phyloP scores from a whole-genome alignment of 2,329 filamentous ascomycete genomes.

The Magnaporthiopsis incrustans region DNA sequence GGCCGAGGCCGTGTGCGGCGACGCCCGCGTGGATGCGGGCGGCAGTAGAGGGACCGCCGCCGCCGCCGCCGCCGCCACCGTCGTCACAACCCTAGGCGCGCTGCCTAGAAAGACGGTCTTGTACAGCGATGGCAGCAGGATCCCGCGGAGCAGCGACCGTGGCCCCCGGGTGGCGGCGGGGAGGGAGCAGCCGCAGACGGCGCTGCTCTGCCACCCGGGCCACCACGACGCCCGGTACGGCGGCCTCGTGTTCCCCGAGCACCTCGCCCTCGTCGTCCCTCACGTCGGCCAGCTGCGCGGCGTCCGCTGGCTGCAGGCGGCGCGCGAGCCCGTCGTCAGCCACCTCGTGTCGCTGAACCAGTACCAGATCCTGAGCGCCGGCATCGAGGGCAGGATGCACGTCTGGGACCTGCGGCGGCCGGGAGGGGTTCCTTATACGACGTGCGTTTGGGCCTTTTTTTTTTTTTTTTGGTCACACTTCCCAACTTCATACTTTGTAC shows the following conservation, averaged over 20 bases:
- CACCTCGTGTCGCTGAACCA: slow-evolving; percentile 41
- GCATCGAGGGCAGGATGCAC: slow-evolving; percentile 39
- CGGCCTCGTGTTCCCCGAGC: background rate
- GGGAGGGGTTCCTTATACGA: background rate
- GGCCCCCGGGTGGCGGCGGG: no score
- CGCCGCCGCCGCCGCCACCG: background rate
- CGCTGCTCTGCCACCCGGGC: slow-evolving; percentile 4
- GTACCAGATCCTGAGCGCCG: slow-evolving; percentile 45
- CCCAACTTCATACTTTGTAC: no score
- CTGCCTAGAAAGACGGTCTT: background rate
- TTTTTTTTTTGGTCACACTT: no score
- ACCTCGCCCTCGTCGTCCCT: background rate
- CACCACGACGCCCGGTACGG: background rate
- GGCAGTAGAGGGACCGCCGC: background rate
- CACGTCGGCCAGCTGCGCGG: slow-evolving; percentile 5
- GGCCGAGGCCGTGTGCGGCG: no score
- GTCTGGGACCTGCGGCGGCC: slow-evolving; percentile 46
- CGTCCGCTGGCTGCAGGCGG: slow-evolving; percentile 14
- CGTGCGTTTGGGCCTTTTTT: no score
- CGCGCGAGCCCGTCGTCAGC: slow-evolving; percentile 30
- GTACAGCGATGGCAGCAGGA: background rate
- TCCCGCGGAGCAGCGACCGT: background rate
- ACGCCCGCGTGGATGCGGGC: background rate
- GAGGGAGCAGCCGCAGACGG: background rate
- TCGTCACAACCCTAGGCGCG: background rate